These are phyloP conservation scores for Botryobasidium botryosum DNA, from an alignment of 768 basidiomycete species.

Conservation along the genomic window DNA sequence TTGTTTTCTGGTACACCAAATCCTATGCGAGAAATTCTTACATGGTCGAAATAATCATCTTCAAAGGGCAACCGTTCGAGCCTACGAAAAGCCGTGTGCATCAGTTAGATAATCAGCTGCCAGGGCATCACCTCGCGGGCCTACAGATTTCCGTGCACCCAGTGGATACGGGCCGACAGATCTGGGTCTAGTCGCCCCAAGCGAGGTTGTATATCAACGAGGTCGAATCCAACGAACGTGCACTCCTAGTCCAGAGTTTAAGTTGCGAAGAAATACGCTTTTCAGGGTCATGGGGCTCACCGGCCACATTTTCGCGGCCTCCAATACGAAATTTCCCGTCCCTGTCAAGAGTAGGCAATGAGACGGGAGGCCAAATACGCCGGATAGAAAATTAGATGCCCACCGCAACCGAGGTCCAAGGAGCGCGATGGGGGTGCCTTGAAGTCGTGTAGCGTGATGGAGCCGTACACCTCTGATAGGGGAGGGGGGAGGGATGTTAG, in stretches of 20 bases:
- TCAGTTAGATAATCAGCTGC: neutral
- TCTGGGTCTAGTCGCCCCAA: constrained; percentile 1
- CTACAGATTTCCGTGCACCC: constrained; percentile 7
- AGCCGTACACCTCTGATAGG: constrained; percentile 1
- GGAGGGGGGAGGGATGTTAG: constrained; percentile 1
- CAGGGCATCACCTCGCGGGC: neutral
- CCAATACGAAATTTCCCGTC: neutral
- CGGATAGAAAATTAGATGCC: neutral
- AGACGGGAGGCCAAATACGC: neutral
- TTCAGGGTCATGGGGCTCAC: neutral
- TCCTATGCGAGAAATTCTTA: neutral
- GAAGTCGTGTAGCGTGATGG: too few species aligned
- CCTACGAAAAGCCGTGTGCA: neutral
- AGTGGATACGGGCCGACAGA: constrained; percentile 3
- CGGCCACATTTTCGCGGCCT: constrained; percentile 5
- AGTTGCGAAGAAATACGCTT: neutral
- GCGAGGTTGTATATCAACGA: constrained; percentile 3
- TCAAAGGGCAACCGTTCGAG: constrained; percentile 1
- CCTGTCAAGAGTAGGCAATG: neutral
- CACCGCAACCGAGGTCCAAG: constrained; percentile 3
- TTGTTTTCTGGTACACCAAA: constrained; percentile 4
- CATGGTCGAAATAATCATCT: constrained; percentile 3
- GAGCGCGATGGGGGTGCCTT: constrained; percentile 3
- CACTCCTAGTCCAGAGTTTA: neutral
- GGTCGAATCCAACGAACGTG: constrained; percentile 6